A percentile compares a stretch with the other conserved stretches of the same genome.
Evolutionary conservation across 345 rosid genomes (phyloP).

Genomic region (Passiflora organensis): DNA sequence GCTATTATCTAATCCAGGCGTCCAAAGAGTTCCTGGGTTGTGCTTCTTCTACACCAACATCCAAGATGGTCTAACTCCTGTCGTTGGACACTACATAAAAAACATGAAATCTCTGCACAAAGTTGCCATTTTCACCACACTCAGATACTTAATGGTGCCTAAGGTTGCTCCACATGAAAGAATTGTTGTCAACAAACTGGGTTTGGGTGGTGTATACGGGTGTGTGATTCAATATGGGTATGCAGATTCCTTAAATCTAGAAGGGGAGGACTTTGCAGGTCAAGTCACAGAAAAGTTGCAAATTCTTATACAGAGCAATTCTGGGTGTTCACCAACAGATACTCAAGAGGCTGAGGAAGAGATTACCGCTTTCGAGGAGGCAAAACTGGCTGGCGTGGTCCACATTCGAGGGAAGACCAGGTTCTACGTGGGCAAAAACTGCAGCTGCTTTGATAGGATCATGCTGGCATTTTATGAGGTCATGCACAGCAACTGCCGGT

Average conservation of each 20-base stretch:
- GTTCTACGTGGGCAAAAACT: conserved; percentile 40
- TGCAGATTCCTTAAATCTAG: conserved; percentile 51
- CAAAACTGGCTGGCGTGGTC: conserved; percentile 40
- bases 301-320: conserved; percentile 22
- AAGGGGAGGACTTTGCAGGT: conserved; percentile 42
- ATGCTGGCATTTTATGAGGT: conserved; percentile 58
- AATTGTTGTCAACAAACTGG: conserved; percentile 36
- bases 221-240: conserved; percentile 65
- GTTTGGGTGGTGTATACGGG: conserved; percentile 42
- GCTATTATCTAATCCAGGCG: conserved; percentile 54
- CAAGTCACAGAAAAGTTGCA: conserved; percentile 42
- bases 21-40: conserved; percentile 71
- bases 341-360: conserved; percentile 27
- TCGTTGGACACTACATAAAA: conserved; percentile 71
- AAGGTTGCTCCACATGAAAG: conserved; percentile 52
- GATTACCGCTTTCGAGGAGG: conserved; percentile 35
- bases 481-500: conserved; percentile 54
- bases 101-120: conserved; percentile 76
- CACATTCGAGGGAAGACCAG: conserved; percentile 63
- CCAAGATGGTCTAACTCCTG: conserved; percentile 72
- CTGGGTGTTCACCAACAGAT: no score
- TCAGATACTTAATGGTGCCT: conserved; percentile 54
- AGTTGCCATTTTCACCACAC: conserved; percentile 69
- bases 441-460: conserved; percentile 45
- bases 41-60: conserved; percentile 85